Conservation (phyloP, 441 rosid species). For the Syzygium syzygioides region DNA sequence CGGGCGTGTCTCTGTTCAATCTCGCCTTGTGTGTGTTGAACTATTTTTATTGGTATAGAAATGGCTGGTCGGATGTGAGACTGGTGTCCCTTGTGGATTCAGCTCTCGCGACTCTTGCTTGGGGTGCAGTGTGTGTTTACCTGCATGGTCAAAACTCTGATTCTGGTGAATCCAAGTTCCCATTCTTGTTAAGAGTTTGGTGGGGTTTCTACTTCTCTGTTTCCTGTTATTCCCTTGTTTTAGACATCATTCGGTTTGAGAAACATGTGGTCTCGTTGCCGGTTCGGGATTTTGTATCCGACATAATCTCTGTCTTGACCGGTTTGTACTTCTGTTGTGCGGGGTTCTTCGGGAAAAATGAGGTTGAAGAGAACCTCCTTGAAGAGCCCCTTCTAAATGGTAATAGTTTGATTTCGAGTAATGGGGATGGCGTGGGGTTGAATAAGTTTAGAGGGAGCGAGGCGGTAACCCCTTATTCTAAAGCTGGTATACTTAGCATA, state of each 20-base stretch:
- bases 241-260: conserved; percentile 36
- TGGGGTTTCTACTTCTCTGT: conserved; percentile 52
- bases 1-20: conserved; percentile 43
- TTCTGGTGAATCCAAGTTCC: conserved; percentile 35
- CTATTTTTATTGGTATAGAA: conserved; percentile 50
- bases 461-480: background rate
- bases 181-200: conserved; percentile 63
- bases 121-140: conserved; percentile 48
- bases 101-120: conserved; percentile 46
- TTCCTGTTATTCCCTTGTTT: conserved; percentile 54
- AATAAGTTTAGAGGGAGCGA: background rate
- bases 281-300: conserved; percentile 36
- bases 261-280: conserved; percentile 17
- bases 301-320: conserved; percentile 36
- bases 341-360: conserved; percentile 37
- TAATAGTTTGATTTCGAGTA: conserved; percentile 15
- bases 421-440: conserved; percentile 1
- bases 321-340: conserved; percentile 54
- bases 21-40: conserved; percentile 33
- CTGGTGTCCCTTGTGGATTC: conserved; percentile 58
- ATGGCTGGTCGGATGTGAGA: conserved; percentile 44
- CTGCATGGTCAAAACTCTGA: conserved; percentile 23
- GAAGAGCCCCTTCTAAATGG: conserved; percentile 61
- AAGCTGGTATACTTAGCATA: background rate
- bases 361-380: conserved; percentile 30